phyloP scores from a whole-genome alignment of 345 rosid genomes.

The Zanthoxylum bungeanum region DNA sequence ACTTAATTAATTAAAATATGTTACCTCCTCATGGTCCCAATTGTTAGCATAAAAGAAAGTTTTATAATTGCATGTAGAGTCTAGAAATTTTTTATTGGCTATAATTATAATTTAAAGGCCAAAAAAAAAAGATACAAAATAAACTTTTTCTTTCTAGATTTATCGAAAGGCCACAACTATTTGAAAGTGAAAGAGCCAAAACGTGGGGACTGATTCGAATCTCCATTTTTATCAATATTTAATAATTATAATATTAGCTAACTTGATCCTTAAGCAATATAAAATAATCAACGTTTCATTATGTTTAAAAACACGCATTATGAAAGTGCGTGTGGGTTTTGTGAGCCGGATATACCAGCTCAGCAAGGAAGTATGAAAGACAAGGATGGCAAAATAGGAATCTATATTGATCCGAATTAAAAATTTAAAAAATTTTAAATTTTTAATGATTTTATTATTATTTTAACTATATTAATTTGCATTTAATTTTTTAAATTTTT shows the following conservation, averaged over 20 bases:
- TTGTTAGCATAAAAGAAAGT: not conserved
- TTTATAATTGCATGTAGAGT: not conserved
- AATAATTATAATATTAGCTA: slow-evolving; percentile 11
- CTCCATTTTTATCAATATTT: not conserved
- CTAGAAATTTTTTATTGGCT: not conserved
- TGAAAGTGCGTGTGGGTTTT: too few species aligned
- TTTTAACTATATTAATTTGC: too few species aligned
- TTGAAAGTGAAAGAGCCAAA: not conserved
- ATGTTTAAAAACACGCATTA: too few species aligned
- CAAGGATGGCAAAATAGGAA: too few species aligned
- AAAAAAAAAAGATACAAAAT: not conserved
- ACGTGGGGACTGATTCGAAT: slow-evolving; percentile 26
- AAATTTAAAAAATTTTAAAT: too few species aligned
- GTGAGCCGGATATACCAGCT: too few species aligned
- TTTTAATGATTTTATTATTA: too few species aligned
- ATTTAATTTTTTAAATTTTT: too few species aligned
- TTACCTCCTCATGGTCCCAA: not conserved
- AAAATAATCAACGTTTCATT: not conserved
- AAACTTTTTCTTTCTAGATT: not conserved
- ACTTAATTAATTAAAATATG: not conserved
- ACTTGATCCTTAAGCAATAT: slow-evolving; percentile 31
- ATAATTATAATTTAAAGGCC: not conserved
- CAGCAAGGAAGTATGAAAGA: too few species aligned
- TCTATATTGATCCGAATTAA: too few species aligned
- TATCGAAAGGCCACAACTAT: slow-evolving; percentile 2